phyloP scores from a whole-genome alignment of 345 rosid genomes.

The Aquilaria sinensis region DNA sequence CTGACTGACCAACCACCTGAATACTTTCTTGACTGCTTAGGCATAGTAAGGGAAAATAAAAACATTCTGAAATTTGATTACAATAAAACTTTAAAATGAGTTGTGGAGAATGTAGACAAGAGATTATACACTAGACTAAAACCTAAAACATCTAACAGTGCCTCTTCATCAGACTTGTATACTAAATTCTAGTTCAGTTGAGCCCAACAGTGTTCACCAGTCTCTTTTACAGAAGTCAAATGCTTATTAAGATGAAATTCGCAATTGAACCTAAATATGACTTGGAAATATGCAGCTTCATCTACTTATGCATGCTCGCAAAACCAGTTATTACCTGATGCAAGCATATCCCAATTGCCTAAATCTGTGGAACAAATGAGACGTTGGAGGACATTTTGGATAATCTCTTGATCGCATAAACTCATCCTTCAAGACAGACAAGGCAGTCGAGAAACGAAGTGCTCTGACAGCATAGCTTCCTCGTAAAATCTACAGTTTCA shows the following conservation, averaged over 20 bases:
- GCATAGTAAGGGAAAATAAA: too few species aligned
- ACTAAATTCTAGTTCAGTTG: too few species aligned
- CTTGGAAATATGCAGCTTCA: neutral
- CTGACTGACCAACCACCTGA: neutral
- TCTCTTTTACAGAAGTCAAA: too few species aligned
- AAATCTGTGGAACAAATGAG: constrained; percentile 87
- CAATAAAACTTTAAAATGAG: constrained; percentile 2
- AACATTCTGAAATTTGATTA: neutral
- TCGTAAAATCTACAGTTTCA: constrained; percentile 60
- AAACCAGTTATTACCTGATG: constrained; percentile 54
- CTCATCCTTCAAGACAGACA: constrained; percentile 90
- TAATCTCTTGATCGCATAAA: constrained; percentile 97
- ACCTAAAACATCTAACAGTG: too few species aligned
- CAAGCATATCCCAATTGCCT: constrained; percentile 96
- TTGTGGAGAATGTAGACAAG: neutral
- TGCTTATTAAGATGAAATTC: too few species aligned
- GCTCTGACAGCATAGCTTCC: constrained; percentile 87
- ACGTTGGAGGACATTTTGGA: constrained; percentile 94
- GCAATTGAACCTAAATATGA: constrained; percentile 2
- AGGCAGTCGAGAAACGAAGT: constrained; percentile 86
- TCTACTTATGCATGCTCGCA: constrained; percentile 1
- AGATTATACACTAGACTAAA: too few species aligned
- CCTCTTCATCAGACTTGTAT: too few species aligned
- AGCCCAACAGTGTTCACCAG: too few species aligned
- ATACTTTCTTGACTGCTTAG: neutral